phyloP scores from a whole-genome alignment of 768 basidiomycete genomes.

The Cyclocybe aegerita region DNA sequence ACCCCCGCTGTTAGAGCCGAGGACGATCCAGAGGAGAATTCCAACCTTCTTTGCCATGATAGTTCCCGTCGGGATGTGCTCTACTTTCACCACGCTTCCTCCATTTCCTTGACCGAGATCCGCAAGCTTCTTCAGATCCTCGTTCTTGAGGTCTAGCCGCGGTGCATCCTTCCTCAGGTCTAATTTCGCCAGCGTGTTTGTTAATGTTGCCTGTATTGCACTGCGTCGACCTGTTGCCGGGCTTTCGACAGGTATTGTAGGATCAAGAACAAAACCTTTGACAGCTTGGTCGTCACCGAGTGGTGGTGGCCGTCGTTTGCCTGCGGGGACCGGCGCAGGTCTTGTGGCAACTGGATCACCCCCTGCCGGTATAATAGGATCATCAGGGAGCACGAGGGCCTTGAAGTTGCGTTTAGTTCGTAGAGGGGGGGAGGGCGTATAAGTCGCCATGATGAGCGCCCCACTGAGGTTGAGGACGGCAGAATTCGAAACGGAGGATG shows the following conservation, averaged over 20 bases:
- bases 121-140: constrained; percentile 85
- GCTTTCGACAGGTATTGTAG: constrained; percentile 36
- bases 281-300: constrained; percentile 18
- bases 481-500: no score
- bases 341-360: constrained; percentile 15
- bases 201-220: constrained; percentile 65
- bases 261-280: constrained; percentile 35
- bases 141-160: constrained; percentile 67
- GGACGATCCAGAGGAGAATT: not conserved
- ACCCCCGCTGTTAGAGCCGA: constrained; percentile 1
- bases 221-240: constrained; percentile 54
- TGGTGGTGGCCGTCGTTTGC: constrained; percentile 25
- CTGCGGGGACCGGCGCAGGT: constrained; percentile 21
- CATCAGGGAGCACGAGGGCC: constrained; percentile 65
- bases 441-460: not conserved
- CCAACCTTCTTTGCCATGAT: constrained; percentile 98
- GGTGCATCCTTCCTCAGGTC: constrained; percentile 60
- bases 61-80: constrained; percentile 86
- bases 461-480: no score
- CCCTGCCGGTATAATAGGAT: constrained; percentile 25
- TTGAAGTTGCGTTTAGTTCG: constrained; percentile 94
- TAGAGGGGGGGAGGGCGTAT: constrained; percentile 43
- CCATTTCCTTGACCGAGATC: constrained; percentile 97
- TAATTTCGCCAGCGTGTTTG: constrained; percentile 79
- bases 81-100: constrained; percentile 93